Evolutionary conservation across 352 stramenopile genomes (phyloP), one percentile per base, ranked within the genome.

Genomic region (Globisporangium alternatum): DNA sequence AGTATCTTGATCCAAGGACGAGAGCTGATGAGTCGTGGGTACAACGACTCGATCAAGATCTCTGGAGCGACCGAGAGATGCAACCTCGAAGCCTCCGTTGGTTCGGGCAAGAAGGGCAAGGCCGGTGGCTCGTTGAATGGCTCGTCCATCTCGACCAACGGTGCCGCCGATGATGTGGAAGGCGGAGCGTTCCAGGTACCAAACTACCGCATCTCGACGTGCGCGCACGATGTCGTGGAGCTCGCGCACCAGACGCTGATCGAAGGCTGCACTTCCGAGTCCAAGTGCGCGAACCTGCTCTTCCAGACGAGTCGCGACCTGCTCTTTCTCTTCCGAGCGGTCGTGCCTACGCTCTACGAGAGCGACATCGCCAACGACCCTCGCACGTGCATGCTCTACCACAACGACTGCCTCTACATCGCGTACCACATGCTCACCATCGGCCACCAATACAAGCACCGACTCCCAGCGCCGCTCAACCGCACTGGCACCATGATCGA

Each of bases 331-430:
- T 93, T 92, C 43, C 80, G 80, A 17, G 72, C 80, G 3, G 72
- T 93, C 22, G 73, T 93, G 6, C 72, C 82, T 15, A 91, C 80
- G 22, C 62, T 95, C 3, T 87, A 92, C 56, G 75, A 84, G 60
- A 74, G 77, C 28, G 77, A 81, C 15, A 90, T 95, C 57, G 62
- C 70, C 21, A 89, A 90, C 41, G 76, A 95, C 47, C 55, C 80
- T 3, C 78, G 75, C 19, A 72, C 73, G 0, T 85, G 80, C 59
- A 92, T 93, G 84, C 83, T 95, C 9, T 89, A 82, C 65, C 86
- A 95, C 76, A 95, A 95, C 25, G 86, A 95, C 68, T 93, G 83
- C 62, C 72, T 92, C 30, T 95, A 91, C 67, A 82, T 92, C 35
- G 77, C 83, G 10, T 76, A 90, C 19, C 84, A 95, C 69, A 92